Conservation (phyloP, 2,329 filamentous ascomycete species). For the Calonectria pauciramosa region DNA sequence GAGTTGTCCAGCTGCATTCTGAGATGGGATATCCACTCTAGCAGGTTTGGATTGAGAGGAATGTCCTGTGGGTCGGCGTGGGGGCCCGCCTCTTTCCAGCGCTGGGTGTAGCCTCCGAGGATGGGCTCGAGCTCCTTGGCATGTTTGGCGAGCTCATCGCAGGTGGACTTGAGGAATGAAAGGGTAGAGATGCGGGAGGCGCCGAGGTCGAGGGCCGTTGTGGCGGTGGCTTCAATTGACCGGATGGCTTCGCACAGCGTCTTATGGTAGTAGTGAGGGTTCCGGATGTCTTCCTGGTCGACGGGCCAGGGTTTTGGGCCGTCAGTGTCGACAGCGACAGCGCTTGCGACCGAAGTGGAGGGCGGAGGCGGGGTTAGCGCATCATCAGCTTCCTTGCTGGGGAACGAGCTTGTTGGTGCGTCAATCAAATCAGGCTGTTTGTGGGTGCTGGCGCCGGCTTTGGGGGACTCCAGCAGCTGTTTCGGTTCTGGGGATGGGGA, state of each 20-base stretch:
- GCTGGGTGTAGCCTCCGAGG: slow-evolving; percentile 24
- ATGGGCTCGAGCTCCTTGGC: slow-evolving; percentile 36
- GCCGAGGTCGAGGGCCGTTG: slow-evolving; percentile 19
- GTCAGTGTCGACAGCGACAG: neutral
- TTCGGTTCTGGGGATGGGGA: neutral
- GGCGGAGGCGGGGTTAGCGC: slow-evolving; percentile 1
- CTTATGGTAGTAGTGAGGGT: slow-evolving; percentile 28
- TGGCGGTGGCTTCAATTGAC: slow-evolving; percentile 3
- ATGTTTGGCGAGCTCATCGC: slow-evolving; percentile 24
- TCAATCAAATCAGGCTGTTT: neutral
- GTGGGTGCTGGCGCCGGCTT: neutral
- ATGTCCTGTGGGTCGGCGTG: slow-evolving; percentile 24
- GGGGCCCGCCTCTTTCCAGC: slow-evolving; percentile 29
- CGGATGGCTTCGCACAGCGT: slow-evolving; percentile 14
- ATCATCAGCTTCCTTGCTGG: neutral
- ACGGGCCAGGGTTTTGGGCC: neutral
- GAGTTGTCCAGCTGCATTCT: neutral
- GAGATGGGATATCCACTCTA: slow-evolving; percentile 29
- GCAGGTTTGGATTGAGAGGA: slow-evolving; percentile 33
- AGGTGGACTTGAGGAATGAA: slow-evolving; percentile 27
- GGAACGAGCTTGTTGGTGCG: neutral
- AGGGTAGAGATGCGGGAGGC: slow-evolving; percentile 34
- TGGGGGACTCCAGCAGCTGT: neutral
- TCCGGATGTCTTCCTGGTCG: neutral
- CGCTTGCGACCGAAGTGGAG: neutral